Evolutionary conservation across 2,329 filamentous ascomycete genomes (phyloP).

Genomic region (Colletotrichum nymphaeae): DNA sequence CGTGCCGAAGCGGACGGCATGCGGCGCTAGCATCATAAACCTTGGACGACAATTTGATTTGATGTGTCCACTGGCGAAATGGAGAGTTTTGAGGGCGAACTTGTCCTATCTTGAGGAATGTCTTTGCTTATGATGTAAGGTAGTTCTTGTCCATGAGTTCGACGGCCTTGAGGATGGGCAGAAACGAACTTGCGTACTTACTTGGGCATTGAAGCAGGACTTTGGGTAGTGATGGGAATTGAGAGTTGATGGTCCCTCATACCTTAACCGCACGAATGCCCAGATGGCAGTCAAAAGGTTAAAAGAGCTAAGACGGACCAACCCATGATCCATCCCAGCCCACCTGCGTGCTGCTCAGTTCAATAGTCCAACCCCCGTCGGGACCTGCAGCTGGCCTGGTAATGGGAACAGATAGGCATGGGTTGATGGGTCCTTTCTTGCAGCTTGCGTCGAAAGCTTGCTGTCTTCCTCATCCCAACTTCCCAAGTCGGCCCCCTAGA

Average conservation of each 20-base stretch:
- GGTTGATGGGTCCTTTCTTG: slow-evolving; percentile 23
- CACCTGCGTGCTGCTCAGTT: background rate
- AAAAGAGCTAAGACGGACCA: slow-evolving; percentile 1
- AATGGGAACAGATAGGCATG: background rate
- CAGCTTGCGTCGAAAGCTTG: slow-evolving; percentile 24
- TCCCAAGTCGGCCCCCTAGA: background rate
- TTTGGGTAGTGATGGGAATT: background rate
- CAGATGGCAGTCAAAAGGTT: background rate
- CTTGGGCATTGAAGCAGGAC: background rate
- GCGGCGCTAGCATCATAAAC: background rate
- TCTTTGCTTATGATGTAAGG: background rate
- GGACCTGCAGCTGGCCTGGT: background rate
- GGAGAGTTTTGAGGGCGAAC: background rate
- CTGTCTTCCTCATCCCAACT: slow-evolving; percentile 26
- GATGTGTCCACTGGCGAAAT: background rate
- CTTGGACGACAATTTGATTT: background rate
- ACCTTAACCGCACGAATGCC: background rate
- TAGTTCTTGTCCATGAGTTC: too few relatives aligned
- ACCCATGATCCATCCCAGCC: background rate
- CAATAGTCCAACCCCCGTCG: background rate
- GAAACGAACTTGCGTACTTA: too few relatives aligned
- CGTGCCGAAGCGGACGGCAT: slow-evolving; percentile 2
- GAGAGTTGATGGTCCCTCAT: background rate
- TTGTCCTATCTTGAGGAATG: background rate
- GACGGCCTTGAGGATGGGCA: too few relatives aligned